A percentile compares a stretch with the other conserved stretches of the same genome.
phyloP scores from a whole-genome alignment of 306 rosid genomes.

The Delonix regia region DNA sequence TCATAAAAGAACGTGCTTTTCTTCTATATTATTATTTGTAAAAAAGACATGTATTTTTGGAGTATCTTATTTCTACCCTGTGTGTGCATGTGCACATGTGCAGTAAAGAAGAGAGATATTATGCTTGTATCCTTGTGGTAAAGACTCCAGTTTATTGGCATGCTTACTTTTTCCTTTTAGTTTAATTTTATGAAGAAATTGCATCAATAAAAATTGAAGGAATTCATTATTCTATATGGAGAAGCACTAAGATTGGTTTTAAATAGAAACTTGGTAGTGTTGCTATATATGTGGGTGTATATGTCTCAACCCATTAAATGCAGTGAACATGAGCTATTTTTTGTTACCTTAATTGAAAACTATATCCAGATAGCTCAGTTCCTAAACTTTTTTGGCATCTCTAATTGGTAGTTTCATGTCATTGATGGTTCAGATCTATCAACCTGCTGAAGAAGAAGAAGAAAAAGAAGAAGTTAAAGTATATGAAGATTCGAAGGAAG shows the following conservation, averaged over 20 bases:
- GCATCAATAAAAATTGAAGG: not conserved
- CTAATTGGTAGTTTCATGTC: conserved; percentile 18
- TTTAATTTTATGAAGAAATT: not conserved
- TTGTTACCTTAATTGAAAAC: not conserved
- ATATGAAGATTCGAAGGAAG: conserved; percentile 68
- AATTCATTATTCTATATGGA: not conserved
- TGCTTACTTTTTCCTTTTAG: not conserved
- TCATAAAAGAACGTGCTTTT: not conserved
- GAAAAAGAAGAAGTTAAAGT: conserved; percentile 52
- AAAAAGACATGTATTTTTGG: not conserved
- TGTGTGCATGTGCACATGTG: not conserved
- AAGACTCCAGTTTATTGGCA: not conserved
- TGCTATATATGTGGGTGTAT: not conserved
- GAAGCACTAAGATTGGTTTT: not conserved
- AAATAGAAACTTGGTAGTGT: not conserved
- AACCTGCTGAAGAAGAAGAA: conserved; percentile 51
- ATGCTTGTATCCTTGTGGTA: not conserved
- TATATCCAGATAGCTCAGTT: not conserved
- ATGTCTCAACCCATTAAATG: not conserved
- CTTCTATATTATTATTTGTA: not conserved
- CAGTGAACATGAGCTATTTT: not conserved
- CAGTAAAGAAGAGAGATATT: not conserved
- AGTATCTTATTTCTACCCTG: not conserved
- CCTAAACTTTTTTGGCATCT: conserved; percentile 19
- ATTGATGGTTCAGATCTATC: conserved; percentile 60